Base-by-base conservation (phyloP, 306 rosid species). In the Quercus robur region DNA sequence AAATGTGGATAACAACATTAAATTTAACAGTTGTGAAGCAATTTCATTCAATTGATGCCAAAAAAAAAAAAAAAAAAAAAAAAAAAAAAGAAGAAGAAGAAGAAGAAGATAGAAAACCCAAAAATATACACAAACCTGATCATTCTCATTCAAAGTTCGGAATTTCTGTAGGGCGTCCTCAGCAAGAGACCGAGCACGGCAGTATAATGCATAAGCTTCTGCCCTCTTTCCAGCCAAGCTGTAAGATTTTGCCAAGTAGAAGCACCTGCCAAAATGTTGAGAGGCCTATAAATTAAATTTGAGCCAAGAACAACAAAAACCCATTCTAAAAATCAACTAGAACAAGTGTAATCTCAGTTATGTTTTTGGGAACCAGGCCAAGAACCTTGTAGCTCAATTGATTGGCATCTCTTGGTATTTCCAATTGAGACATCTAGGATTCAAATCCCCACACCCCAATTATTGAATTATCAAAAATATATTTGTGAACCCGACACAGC, bases 171-270 rank as follows among this genome's bases (percentile, higher is more conserved):
- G 74, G 74, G 85, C 88, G 58, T 71, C 76, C 84, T 86, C 88
- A 2, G 86, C 88, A 79, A 88, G 87, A 71, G 83, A 76, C 33
- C 86, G 93, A 79, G 97, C 97, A 77, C 80, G 97, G 71, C 87
- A 77, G 66, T 82, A 95, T 78, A 95, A 83, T 72, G 87, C 93
- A 88, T 95, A 91, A 17, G 98, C 99, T 87, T 95, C 99, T 49
- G 83, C 89, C 86, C 99, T 93, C 92, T 87, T 90, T 78, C 91
- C 93, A 85, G 99, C 98, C 87, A 86, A 75, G 85, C 99, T 86
- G 82, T 95, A 95, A 69, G 99, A 93, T 88, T 84, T 90, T 49
- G 94, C 97, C 69, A 95, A 88, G 86, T 91, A 95, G 85, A 95
- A 95, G 87, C 98, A 95, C 94, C 98, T 91, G 87, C 70, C 67